Evolutionary conservation across 2,329 filamentous ascomycete genomes (phyloP).

Genomic region (Canariomyces notabilis): DNA sequence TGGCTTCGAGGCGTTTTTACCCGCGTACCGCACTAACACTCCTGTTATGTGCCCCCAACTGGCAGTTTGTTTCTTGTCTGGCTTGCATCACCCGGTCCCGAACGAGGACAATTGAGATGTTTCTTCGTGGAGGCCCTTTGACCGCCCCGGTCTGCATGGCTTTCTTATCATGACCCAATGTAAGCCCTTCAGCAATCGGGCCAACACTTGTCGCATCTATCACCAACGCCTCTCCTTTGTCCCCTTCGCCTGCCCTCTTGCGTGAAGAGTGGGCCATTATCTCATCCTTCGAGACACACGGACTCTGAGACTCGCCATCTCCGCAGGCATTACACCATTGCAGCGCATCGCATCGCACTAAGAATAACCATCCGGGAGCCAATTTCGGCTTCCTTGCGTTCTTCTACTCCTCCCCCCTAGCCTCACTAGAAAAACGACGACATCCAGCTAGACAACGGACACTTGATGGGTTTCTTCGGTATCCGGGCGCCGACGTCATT

Average conservation of each 20-base stretch:
- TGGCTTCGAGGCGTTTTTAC: background rate
- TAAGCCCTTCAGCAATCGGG: background rate
- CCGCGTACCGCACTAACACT: background rate
- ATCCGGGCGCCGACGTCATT: slow-evolving; percentile 41
- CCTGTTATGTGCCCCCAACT: background rate
- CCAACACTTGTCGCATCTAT: slow-evolving; percentile 1
- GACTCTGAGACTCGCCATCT: background rate
- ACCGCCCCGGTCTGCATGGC: too few relatives aligned
- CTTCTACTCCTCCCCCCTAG: background rate
- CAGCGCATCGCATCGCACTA: background rate
- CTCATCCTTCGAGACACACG: background rate
- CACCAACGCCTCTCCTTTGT: slow-evolving; percentile 1
- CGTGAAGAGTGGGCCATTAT: background rate
- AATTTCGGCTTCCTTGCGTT: background rate
- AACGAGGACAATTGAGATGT: too few relatives aligned
- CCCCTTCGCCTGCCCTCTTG: background rate
- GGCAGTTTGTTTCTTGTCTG: background rate
- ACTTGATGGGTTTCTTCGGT: slow-evolving; percentile 32
- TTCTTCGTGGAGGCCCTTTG: too few relatives aligned
- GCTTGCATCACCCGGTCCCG: too few relatives aligned
- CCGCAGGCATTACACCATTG: slow-evolving; percentile 6
- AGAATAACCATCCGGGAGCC: background rate
- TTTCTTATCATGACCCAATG: background rate
- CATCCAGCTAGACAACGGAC: slow-evolving; percentile 7
- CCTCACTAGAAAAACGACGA: slow-evolving; percentile 1